Conservation (phyloP, 495 filamentous ascomycete species). For the Penicillium pulvis region DNA sequence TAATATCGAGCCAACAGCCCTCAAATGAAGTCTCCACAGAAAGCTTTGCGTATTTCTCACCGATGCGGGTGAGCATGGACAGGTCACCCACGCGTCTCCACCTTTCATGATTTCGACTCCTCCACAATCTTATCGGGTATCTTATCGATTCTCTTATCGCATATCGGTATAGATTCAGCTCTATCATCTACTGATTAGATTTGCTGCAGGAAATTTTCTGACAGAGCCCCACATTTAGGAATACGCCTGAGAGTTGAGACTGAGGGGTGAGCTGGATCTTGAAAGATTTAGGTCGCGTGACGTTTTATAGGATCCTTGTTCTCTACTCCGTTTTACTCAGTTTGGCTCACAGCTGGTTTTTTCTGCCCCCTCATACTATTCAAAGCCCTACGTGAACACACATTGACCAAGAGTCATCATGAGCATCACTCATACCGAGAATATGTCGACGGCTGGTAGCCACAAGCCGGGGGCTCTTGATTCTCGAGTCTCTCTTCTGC, state of each 20-base stretch:
- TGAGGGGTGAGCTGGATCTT: neutral
- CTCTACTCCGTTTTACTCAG: neutral
- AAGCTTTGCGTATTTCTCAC: too few relatives aligned
- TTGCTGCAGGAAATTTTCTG: neutral
- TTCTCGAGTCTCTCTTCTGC: slow-evolving; percentile 6
- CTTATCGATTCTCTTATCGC: slow-evolving; percentile 6
- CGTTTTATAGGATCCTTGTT: neutral
- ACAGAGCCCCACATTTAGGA: neutral
- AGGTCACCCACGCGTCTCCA: neutral
- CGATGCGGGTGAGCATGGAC: neutral
- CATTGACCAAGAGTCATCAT: neutral
- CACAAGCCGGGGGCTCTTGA: neutral
- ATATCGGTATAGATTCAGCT: neutral
- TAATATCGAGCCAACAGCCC: too few relatives aligned
- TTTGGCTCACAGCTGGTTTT: neutral
- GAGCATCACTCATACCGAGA: neutral
- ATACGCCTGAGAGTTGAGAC: neutral
- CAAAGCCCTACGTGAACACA: neutral
- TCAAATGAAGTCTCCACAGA: too few relatives aligned
- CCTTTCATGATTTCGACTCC: neutral
- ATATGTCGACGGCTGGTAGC: neutral
- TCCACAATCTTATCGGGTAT: neutral
- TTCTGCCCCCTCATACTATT: neutral
- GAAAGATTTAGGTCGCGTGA: neutral
- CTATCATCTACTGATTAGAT: slow-evolving; percentile 4